Conservation (phyloP, 805 yeast species). For the Phaffomyces thermotolerans region DNA sequence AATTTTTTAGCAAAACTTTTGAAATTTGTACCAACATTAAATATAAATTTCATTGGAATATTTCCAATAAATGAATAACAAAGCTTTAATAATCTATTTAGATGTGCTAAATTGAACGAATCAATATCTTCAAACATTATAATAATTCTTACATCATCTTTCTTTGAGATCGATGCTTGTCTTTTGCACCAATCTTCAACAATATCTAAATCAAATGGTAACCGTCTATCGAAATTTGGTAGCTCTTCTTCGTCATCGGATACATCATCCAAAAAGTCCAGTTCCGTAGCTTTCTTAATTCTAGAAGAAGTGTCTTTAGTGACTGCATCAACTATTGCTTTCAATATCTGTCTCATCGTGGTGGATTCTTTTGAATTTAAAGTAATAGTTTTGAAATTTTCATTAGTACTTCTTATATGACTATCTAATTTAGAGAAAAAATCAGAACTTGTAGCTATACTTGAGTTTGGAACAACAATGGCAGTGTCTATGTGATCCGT, state of each 20-base stretch:
- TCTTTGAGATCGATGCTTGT: slow-evolving; percentile 1
- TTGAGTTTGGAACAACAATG: slow-evolving; percentile 17
- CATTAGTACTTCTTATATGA: slow-evolving; percentile 4
- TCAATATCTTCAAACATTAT: slow-evolving; percentile 22
- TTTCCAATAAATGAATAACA: slow-evolving; percentile 11
- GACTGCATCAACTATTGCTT: slow-evolving; percentile 15
- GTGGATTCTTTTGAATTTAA: slow-evolving; percentile 21
- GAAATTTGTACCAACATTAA: slow-evolving; percentile 19
- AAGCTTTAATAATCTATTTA: slow-evolving; percentile 17
- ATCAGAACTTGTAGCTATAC: slow-evolving; percentile 14
- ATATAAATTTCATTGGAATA: slow-evolving; percentile 20
- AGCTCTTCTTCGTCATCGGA: slow-evolving; percentile 13
- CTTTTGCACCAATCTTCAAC: slow-evolving; percentile 20
- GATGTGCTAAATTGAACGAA: slow-evolving; percentile 15
- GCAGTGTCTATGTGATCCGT: slow-evolving; percentile 10
- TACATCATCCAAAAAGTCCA: slow-evolving; percentile 4
- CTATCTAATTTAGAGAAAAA: slow-evolving; percentile 12
- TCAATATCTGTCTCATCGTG: slow-evolving; percentile 20
- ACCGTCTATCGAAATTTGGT: slow-evolving; percentile 14
- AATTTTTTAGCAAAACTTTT: slow-evolving; percentile 15
- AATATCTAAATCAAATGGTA: slow-evolving; percentile 21
- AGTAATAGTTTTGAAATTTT: slow-evolving; percentile 10
- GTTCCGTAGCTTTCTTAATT: neutral
- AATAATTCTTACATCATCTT: slow-evolving; percentile 13
- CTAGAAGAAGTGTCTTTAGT: slow-evolving; percentile 2